phyloP scores from a whole-genome alignment of 2,329 filamentous ascomycete species.

The Penicillium aurantiogriseum region DNA sequence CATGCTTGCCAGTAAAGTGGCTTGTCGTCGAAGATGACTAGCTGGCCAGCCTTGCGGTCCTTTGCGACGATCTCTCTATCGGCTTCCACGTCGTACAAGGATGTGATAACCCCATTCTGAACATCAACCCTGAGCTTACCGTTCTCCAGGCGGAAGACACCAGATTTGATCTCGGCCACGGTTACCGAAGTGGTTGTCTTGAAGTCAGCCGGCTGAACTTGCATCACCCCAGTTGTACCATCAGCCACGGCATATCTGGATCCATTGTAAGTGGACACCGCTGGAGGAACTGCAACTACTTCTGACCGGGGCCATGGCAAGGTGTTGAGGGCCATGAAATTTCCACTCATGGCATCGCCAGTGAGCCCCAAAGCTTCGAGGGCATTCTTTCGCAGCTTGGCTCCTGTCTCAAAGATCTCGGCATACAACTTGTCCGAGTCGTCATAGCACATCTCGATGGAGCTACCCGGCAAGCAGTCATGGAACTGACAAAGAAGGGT shows the following conservation, averaged over 20 bases:
- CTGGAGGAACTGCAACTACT: constrained; percentile 61
- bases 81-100: constrained; percentile 71
- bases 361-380: constrained; percentile 65
- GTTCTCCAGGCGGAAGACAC: constrained; percentile 77
- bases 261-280: constrained; percentile 22
- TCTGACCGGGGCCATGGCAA: constrained; percentile 81
- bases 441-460: constrained; percentile 97
- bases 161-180: constrained; percentile 53
- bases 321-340: constrained; percentile 71
- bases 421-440: constrained; percentile 90
- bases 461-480: constrained; percentile 91
- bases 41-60: constrained; percentile 77
- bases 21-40: constrained; percentile 96
- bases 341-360: constrained; percentile 43
- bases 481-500: constrained; percentile 95
- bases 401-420: constrained; percentile 73
- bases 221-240: constrained; percentile 48
- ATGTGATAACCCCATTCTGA: constrained; percentile 74
- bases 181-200: constrained; percentile 37
- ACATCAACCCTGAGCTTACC: constrained; percentile 71
- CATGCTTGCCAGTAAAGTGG: constrained; percentile 96
- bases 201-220: constrained; percentile 29
- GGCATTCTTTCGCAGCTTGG: constrained; percentile 68
- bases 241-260: constrained; percentile 46
- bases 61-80: constrained; percentile 75